These are phyloP conservation scores for Populus simonii DNA, from an alignment of 345 rosid genomes.

Conservation along the genomic window DNA sequence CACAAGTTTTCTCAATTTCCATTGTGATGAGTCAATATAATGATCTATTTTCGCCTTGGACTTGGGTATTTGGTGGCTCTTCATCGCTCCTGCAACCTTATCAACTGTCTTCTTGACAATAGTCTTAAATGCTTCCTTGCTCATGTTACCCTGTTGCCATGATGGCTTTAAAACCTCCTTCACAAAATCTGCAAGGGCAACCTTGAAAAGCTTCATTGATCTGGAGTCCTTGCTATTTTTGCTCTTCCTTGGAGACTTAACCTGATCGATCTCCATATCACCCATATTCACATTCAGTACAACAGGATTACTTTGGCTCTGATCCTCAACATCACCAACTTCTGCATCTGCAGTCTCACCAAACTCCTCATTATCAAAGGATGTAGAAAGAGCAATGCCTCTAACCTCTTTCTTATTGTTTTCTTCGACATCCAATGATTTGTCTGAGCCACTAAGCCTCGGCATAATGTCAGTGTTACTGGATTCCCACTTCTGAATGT, in stretches of 20 bases:
- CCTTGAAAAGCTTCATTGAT: constrained; percentile 69
- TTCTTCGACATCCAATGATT: constrained; percentile 57
- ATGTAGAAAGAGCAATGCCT: constrained; percentile 32
- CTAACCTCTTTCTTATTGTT: constrained; percentile 44
- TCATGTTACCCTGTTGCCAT: constrained; percentile 93
- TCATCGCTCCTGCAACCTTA: constrained; percentile 79
- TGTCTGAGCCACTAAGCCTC: constrained; percentile 45
- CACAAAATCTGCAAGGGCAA: constrained; percentile 77
- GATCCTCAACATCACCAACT: constrained; percentile 58
- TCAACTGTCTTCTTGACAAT: constrained; percentile 89
- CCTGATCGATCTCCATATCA: constrained; percentile 59
- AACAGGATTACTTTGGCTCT: constrained; percentile 45
- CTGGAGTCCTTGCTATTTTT: constrained; percentile 58
- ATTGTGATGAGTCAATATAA: constrained; percentile 64
- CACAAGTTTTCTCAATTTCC: constrained; percentile 86
- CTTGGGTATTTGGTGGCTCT: constrained; percentile 69
- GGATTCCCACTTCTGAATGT: constrained; percentile 40
- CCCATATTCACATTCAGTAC: constrained; percentile 20
- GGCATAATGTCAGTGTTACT: constrained; percentile 36
- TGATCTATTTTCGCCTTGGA: constrained; percentile 76
- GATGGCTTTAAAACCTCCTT: constrained; percentile 88
- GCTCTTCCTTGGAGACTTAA: constrained; percentile 50
- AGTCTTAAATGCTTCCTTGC: constrained; percentile 91
- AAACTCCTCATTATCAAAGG: constrained; percentile 53
- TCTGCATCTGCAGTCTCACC: constrained; percentile 70